Conservation (phyloP, 2,329 filamentous ascomycete species). For the Fusarium sambucinum region DNA sequence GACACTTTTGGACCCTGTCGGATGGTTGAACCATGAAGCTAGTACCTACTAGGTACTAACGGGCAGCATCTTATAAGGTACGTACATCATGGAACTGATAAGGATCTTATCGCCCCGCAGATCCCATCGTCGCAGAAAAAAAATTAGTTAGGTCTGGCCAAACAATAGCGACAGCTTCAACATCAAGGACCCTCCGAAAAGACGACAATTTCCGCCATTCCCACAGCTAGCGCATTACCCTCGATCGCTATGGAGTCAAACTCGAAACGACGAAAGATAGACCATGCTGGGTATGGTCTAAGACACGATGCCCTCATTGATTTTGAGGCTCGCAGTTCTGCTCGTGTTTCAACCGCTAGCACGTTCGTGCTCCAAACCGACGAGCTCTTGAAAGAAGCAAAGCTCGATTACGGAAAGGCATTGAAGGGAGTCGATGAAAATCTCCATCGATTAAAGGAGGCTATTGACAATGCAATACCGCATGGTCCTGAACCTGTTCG, state of each 20-base stretch:
- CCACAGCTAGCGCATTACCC: slow-evolving; percentile 18
- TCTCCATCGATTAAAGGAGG: slow-evolving; percentile 64
- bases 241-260: slow-evolving; percentile 58
- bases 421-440: slow-evolving; percentile 63
- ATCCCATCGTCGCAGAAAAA: slow-evolving; percentile 39
- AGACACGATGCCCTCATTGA: slow-evolving; percentile 55
- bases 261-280: slow-evolving; percentile 64
- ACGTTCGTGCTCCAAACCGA: slow-evolving; percentile 71
- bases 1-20: not conserved
- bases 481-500: slow-evolving; percentile 66
- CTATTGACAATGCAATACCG: slow-evolving; percentile 63
- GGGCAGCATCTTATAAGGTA: no score
- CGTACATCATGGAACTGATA: slow-evolving; percentile 44
- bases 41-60: no score
- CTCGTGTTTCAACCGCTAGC: slow-evolving; percentile 61
- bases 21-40: not conserved
- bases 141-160: slow-evolving; percentile 31
- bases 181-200: slow-evolving; percentile 28
- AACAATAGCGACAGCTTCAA: slow-evolving; percentile 35
- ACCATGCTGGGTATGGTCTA: slow-evolving; percentile 54
- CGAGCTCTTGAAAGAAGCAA: slow-evolving; percentile 68
- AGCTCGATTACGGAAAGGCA: slow-evolving; percentile 63
- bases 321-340: slow-evolving; percentile 56
- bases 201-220: slow-evolving; percentile 22
- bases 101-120: slow-evolving; percentile 48